Percentiles rank a stretch among this genome's conserved stretches.
These are phyloP conservation scores for Eucalyptus pumila DNA, from an alignment of 345 rosid species.

Conservation along the genomic window DNA sequence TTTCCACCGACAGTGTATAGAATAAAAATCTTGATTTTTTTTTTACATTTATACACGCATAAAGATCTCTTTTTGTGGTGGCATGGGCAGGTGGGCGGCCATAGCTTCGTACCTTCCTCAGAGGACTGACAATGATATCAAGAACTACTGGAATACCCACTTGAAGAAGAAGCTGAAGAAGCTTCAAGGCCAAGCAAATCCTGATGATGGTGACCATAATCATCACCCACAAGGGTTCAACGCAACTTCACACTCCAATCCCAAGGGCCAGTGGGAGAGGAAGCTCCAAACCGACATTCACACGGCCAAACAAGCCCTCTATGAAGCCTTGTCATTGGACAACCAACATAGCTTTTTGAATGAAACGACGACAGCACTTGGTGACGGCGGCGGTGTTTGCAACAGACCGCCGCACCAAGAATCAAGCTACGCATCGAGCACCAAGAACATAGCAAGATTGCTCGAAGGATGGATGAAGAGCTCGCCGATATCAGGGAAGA, in stretches of 20 bases:
- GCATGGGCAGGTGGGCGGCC: conserved; percentile 37
- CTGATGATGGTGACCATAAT: neutral
- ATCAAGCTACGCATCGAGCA: conserved; percentile 15
- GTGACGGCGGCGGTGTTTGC: neutral
- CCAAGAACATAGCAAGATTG: conserved; percentile 26
- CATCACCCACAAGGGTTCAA: neutral
- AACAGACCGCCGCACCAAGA: neutral
- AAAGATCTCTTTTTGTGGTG: neutral
- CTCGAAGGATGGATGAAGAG: conserved; percentile 28
- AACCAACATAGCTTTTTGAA: neutral
- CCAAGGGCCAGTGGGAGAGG: conserved; percentile 42
- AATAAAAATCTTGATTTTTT: neutral
- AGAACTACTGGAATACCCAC: conserved; percentile 44
- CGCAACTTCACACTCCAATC: neutral
- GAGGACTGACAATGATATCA: conserved; percentile 44
- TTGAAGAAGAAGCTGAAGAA: conserved; percentile 30
- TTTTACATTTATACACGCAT: neutral
- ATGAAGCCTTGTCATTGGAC: conserved; percentile 24
- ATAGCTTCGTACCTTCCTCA: conserved; percentile 47
- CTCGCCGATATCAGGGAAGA: neutral
- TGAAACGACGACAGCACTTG: neutral
- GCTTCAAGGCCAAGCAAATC: conserved; percentile 3
- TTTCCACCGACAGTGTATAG: neutral
- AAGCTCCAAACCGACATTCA: conserved; percentile 34
- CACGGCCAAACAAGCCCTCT: conserved; percentile 26